Base-by-base conservation (phyloP, 805 yeast genomes). In the Starmerella gropengiesseri region DNA sequence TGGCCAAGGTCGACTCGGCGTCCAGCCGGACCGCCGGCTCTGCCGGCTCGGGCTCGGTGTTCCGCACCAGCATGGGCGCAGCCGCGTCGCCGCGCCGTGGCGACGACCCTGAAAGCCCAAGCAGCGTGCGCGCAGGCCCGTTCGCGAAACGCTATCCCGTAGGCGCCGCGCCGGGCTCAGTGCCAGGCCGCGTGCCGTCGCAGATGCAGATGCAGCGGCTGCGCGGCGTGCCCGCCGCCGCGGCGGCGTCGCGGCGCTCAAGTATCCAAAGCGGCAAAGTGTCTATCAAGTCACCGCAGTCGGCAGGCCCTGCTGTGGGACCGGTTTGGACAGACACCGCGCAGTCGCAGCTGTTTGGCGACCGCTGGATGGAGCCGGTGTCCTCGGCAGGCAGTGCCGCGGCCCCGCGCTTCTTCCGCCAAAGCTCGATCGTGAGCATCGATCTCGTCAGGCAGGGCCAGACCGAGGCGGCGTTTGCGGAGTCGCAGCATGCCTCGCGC, bases 341-440 rank as follows among this genome's bases (percentile, higher is more conserved):
- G 28, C 25, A 23, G 8, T 23, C 25, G 12, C 45, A 25, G 35
- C 31, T 44, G 33, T 47, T 47, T 21, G 44, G 40, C n/a, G 51
- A 45, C n/a, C 22, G 47, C 27, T 41, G 46, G 52, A 32, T 42
- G 46, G 45, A 38, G 36, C 51, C 48, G 18, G 33, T 43, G 30
- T 44, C 41, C 23, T 32, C 48, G 7, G 18, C 22, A 21, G 17
- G n/a, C 27, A 11, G 14, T 33, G 14, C 16, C 2, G 12, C 18
- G 3, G 14, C 30, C n/a, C 41, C 50, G 27, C 49, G 56, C 17
- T 52, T 45, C 40, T 53, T 45, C 52, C 51, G 58, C 13, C 58
- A 55, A 41, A 43, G 55, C 22, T 48, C 54, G 17, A 40, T 55
- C 7, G 56, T 55, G 3, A 47, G 52, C 43, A 49, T 53, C 19